phyloP scores from a whole-genome alignment of 305 asterid species.

The Fraxinus xanthoxyloides region DNA sequence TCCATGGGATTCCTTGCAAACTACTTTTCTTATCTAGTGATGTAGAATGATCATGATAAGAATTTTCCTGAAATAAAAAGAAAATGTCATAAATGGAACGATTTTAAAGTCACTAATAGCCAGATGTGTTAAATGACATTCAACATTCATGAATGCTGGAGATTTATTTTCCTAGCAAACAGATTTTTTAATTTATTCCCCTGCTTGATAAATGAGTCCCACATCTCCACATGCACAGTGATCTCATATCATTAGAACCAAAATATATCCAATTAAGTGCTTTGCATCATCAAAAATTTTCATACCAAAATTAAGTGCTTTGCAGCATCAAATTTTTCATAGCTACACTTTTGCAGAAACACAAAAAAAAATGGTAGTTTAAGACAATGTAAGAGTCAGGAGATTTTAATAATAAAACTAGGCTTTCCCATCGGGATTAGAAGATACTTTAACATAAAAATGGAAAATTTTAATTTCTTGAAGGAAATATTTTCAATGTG shows the following conservation, averaged over 20 bases:
- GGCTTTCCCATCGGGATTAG: neutral
- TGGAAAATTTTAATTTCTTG: neutral
- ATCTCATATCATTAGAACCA: neutral
- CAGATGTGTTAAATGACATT: slow-evolving; percentile 26
- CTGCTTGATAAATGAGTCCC: neutral
- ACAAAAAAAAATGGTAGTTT: no score
- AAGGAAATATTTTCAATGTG: neutral
- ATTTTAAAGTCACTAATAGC: slow-evolving; percentile 10
- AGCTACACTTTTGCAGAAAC: no score
- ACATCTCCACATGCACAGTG: neutral
- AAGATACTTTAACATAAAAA: neutral
- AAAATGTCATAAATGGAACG: slow-evolving; percentile 21
- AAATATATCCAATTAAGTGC: neutral
- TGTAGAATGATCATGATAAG: slow-evolving; percentile 49
- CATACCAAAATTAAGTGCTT: neutral
- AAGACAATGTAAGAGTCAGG: neutral
- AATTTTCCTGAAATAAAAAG: slow-evolving; percentile 51
- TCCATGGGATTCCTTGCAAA: slow-evolving; percentile 60
- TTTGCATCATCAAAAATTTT: neutral
- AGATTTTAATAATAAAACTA: neutral
- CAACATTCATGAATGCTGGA: slow-evolving; percentile 32
- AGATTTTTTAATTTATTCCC: slow-evolving; percentile 7
- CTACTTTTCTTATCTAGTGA: slow-evolving; percentile 47
- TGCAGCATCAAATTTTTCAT: neutral
- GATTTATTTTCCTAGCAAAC: slow-evolving; percentile 28